phyloP scores from a whole-genome alignment of 345 rosid genomes.

The Aquilaria sinensis region DNA sequence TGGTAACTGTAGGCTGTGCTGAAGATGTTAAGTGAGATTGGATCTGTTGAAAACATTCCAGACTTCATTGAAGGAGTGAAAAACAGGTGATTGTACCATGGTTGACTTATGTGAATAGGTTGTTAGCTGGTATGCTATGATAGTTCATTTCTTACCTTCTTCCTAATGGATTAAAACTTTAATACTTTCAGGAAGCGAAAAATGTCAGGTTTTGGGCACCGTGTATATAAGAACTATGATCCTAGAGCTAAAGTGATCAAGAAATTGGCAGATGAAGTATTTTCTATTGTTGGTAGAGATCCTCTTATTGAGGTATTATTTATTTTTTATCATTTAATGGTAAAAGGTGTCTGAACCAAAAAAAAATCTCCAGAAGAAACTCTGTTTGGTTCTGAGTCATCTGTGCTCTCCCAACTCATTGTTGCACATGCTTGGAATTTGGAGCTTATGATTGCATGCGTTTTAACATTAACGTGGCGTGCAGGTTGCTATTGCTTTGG shows the following conservation, averaged over 20 bases:
- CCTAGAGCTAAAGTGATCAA: slow-evolving; percentile 94
- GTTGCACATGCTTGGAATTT: too few species aligned
- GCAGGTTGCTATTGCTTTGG: slow-evolving; percentile 93
- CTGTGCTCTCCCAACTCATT: too few species aligned
- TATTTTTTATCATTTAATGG: too few species aligned
- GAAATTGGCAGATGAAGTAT: slow-evolving; percentile 92
- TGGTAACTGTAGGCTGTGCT: slow-evolving; percentile 72
- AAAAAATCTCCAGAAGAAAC: too few species aligned
- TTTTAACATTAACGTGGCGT: neutral
- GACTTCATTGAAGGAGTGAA: slow-evolving; percentile 93
- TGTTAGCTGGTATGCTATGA: too few species aligned
- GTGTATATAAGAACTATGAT: slow-evolving; percentile 96
- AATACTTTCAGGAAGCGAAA: slow-evolving; percentile 62
- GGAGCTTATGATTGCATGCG: too few species aligned
- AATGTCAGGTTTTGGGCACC: slow-evolving; percentile 99
- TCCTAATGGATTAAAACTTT: neutral
- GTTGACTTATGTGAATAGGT: neutral
- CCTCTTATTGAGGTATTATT: slow-evolving; percentile 86
- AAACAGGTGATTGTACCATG: slow-evolving; percentile 47
- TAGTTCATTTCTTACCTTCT: neutral
- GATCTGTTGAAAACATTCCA: slow-evolving; percentile 85
- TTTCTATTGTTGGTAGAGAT: slow-evolving; percentile 91
- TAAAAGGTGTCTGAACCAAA: too few species aligned
- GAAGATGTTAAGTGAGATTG: slow-evolving; percentile 93
- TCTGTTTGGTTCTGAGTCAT: too few species aligned